phyloP scores from a whole-genome alignment of 1,139 yeast genomes.

The Kodamaea suecica region DNA sequence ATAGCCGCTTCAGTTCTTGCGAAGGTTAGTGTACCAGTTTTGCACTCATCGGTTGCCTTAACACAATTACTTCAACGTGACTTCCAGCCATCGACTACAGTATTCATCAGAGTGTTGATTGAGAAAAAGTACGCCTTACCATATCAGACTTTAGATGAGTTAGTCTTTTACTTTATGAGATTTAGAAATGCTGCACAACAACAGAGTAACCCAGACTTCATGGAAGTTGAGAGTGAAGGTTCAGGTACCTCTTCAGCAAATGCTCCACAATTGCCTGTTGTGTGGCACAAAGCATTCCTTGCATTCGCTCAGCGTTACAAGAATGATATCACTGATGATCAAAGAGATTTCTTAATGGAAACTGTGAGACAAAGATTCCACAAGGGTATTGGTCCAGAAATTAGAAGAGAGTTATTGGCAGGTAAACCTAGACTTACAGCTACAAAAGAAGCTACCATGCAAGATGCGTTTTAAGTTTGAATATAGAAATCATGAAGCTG shows the following conservation, averaged over 20 bases:
- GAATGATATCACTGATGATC: slow-evolving; percentile 96
- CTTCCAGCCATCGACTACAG: slow-evolving; percentile 84
- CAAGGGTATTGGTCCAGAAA: slow-evolving; percentile 86
- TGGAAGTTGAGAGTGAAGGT: slow-evolving; percentile 28
- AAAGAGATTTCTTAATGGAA: slow-evolving; percentile 87
- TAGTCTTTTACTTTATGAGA: slow-evolving; percentile 92
- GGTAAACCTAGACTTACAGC: slow-evolving; percentile 53
- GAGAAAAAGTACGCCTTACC: slow-evolving; percentile 97
- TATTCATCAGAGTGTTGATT: slow-evolving; percentile 80
- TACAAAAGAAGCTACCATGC: slow-evolving; percentile 35
- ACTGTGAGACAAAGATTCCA: slow-evolving; percentile 90
- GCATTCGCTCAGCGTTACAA: slow-evolving; percentile 95
- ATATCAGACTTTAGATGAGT: slow-evolving; percentile 90
- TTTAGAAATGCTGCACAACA: slow-evolving; percentile 59
- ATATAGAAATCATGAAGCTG: neutral
- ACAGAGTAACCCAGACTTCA: slow-evolving; percentile 25
- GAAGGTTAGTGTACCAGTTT: slow-evolving; percentile 87
- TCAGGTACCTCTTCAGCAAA: slow-evolving; percentile 17
- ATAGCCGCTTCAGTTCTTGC: slow-evolving; percentile 90
- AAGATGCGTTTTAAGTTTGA: slow-evolving; percentile 33
- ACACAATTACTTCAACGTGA: slow-evolving; percentile 81
- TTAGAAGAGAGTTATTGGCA: slow-evolving; percentile 86
- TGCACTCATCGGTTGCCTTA: slow-evolving; percentile 95
- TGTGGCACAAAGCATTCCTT: slow-evolving; percentile 95
- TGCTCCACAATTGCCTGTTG: slow-evolving; percentile 74